These are phyloP conservation scores for Gonium pectorale DNA, from an alignment of 139 green algal species.

Conservation along the genomic window DNA sequence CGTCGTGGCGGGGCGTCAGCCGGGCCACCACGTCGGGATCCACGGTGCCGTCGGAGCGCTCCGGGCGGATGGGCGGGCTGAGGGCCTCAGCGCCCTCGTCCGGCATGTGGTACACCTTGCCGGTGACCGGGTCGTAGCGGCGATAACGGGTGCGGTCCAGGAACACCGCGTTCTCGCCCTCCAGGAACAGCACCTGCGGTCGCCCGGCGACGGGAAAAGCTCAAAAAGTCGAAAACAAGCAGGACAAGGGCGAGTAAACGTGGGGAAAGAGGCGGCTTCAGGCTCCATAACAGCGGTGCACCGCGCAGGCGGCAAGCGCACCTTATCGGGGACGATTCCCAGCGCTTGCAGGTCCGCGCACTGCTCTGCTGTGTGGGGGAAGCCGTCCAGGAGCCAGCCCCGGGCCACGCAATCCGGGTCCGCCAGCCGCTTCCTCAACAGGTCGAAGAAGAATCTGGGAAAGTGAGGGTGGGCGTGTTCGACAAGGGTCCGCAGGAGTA, in stretches of 20 bases:
- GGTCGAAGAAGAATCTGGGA: conserved; percentile 50
- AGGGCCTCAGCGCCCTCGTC: conserved; percentile 35
- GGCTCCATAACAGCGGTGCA: no score
- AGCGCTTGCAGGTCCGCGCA: conserved; percentile 19
- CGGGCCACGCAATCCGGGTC: conserved; percentile 63
- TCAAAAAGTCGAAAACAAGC: no score
- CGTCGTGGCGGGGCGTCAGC: conserved; percentile 69
- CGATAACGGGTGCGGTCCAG: conserved; percentile 72
- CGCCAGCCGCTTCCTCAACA: conserved; percentile 58
- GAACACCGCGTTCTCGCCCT: conserved; percentile 65
- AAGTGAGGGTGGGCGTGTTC: no score
- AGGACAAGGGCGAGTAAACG: no score
- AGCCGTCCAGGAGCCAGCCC: conserved; percentile 86
- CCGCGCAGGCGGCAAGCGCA: no score
- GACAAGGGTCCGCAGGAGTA: no score
- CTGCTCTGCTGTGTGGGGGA: conserved; percentile 76
- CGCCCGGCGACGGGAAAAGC: no score
- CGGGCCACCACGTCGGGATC: conserved; percentile 60
- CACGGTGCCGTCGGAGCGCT: conserved; percentile 41
- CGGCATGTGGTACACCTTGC: conserved; percentile 55
- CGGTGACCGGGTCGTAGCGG: conserved; percentile 70
- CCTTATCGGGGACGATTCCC: conserved; percentile 70
- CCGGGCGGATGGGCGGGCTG: conserved; percentile 48
- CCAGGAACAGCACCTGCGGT: conserved; percentile 74
- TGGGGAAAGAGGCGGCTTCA: no score